Evolutionary conservation across 2,329 filamentous ascomycete species (phyloP), one percentile per base, ranked within the genome.

Genomic region (Colletotrichum orchidophilum): DNA sequence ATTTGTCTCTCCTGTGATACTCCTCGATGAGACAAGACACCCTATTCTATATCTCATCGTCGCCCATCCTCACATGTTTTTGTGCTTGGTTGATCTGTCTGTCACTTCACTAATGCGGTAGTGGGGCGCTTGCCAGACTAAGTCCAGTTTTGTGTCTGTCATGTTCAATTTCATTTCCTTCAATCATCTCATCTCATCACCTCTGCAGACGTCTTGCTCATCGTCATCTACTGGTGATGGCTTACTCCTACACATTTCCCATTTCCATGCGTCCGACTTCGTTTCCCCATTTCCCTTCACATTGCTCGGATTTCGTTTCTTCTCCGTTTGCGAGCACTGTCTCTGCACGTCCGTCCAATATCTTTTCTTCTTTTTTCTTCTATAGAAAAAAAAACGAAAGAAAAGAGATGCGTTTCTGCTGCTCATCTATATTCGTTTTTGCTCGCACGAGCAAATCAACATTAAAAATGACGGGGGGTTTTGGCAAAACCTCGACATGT

Each of bases 111-210:
- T 52, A 1, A 27, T 5, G 1, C 4, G n/a, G 8, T 7, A 27
- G 59, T 9, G 33, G 21, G 13, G n/a, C n/a, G n/a, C n/a, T n/a
- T n/a, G n/a, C n/a, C n/a, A n/a, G n/a, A n/a, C n/a, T n/a, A n/a
- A 21, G 6, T 15, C 5, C 33, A n/a, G 13, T 35, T 58, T n/a
- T n/a, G 8, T 46, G 5, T 62, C 68, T 31, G 42, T 35, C 46
- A 69, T 59, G 53, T 54, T 63, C 64, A 69, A 69, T 71, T 63
- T 69, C 69, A 69, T 55, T 59, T 71, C 64, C 64, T 71, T 52
- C 42, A 68, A 33, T 71, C 57, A 53, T 62, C 42, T 68, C 39
- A 54, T 71, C 58, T 63, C 59, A 50, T 27, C 39, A 9, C 49
- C 46, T 33, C n/a, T 29, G 5, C 3, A 49, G 12, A 59, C 65